Evolutionary conservation across 352 stramenopile genomes (phyloP), one percentile per base, ranked within the genome.

Genomic region (Pilasporangium apinafurcum): DNA sequence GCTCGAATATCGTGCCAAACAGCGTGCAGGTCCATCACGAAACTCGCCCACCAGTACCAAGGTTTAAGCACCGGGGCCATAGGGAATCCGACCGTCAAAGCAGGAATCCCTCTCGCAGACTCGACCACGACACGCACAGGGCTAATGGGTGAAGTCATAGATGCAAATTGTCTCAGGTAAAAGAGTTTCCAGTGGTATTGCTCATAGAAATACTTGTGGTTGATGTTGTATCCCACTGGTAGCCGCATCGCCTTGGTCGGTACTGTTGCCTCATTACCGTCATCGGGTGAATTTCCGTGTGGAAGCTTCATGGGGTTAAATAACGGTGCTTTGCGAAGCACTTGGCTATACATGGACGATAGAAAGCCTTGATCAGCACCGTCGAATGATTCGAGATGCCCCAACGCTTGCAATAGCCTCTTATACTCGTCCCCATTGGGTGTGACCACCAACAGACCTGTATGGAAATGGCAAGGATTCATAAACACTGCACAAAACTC

Each of bases 391-490:
- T 89, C 73, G 21, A 86, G 48, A 30, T 72, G 50, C 4, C 66
- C 62, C 20, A 95, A 57, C 2, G 59, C 65, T n/a, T 67, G 56
- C 0, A 93, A 59, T 20, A 95, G 56, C 20, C 78, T 67, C 36
- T 80, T 40, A 51, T 93, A 95, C 53, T 92, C 80, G 7, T 50
- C 36, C 6, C 61, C 46, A n/a, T 77, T 68, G 1, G 83, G 83
- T 7, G 83, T 89, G 21, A 95, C 80, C 12, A 95, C 83, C 16
- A 95, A 48, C 14, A 95, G 43, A 0, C 83, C 83, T 28, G 83
- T 95, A 59, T 95, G 83, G 61, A 95, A 95, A 51, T 95, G 82
- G 39, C 83, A 95, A 9, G 83, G 83, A 59, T 95, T 95, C 83
- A 93, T 93, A 37, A 93, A 95, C 42, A 95, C 81, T 27, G 82